Percentiles rank a stretch among this genome's conserved stretches.
phyloP scores from a whole-genome alignment of 1,139 yeast genomes.

The Zygoascus sp. region DNA sequence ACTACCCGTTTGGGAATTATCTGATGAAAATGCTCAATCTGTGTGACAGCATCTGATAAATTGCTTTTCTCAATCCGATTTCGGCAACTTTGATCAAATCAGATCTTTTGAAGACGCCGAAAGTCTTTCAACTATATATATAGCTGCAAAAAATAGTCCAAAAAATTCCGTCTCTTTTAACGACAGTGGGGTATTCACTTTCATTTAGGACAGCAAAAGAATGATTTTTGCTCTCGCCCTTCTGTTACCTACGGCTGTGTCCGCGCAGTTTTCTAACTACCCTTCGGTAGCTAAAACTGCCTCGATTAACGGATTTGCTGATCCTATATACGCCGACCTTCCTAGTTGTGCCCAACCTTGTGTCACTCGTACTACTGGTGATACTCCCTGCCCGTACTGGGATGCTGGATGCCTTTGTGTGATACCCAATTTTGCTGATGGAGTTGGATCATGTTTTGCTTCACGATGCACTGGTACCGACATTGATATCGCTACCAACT shows the following conservation, averaged over 20 bases:
- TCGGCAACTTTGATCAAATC: too few relatives aligned
- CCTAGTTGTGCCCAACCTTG: conserved; percentile 44
- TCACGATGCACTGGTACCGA: conserved; percentile 40
- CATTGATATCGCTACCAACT: conserved; percentile 39
- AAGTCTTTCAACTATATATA: too few relatives aligned
- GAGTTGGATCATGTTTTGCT: conserved; percentile 46
- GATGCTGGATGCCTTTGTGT: conserved; percentile 52
- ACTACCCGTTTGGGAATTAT: conserved; percentile 5
- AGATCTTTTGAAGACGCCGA: too few relatives aligned
- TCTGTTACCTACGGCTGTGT: too few relatives aligned
- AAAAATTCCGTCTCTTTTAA: too few relatives aligned
- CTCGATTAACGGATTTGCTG: conserved; percentile 50
- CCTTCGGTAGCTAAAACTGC: too few relatives aligned
- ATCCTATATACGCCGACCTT: conserved; percentile 41
- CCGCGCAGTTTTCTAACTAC: too few relatives aligned
- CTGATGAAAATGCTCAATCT: neutral
- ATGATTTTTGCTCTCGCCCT: too few relatives aligned
- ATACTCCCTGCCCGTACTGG: conserved; percentile 46
- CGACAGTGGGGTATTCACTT: too few relatives aligned
- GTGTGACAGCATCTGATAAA: neutral
- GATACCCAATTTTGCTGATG: conserved; percentile 47
- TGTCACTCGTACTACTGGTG: conserved; percentile 15
- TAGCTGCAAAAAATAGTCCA: too few relatives aligned
- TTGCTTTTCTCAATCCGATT: neutral
- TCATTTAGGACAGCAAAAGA: too few relatives aligned